Conservation (phyloP, 352 stramenopile species). For the Phytophthora fragariae region DNA sequence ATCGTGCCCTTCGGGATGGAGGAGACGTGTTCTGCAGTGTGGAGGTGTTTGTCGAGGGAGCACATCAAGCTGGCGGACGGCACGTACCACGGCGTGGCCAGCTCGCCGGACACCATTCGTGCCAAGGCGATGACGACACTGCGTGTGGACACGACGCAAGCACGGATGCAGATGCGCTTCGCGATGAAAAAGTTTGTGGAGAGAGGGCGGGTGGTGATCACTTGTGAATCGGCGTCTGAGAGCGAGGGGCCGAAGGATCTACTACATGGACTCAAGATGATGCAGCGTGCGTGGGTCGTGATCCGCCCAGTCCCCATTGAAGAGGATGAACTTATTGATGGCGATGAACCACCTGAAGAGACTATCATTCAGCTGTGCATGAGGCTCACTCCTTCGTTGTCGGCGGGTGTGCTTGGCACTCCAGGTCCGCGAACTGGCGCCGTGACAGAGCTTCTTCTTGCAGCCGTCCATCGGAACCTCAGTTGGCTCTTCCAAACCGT, state of each 20-base stretch:
- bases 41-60: constrained; percentile 43
- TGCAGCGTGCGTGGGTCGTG: constrained; percentile 54
- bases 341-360: constrained; percentile 20
- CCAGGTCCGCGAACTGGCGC: constrained; percentile 37
- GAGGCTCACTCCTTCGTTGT: constrained; percentile 53
- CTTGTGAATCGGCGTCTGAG: constrained; percentile 39
- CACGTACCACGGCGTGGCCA: constrained; percentile 45
- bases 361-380: constrained; percentile 66
- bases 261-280: constrained; percentile 46
- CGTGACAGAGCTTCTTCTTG: constrained; percentile 59
- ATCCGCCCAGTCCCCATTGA: constrained; percentile 35
- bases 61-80: constrained; percentile 49
- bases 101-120: constrained; percentile 42
- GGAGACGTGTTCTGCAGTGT: constrained; percentile 46
- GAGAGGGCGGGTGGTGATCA: constrained; percentile 33
- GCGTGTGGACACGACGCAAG: constrained; percentile 35
- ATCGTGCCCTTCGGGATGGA: constrained; percentile 54
- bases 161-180: constrained; percentile 46
- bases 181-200: constrained; percentile 51
- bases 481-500: constrained; percentile 57
- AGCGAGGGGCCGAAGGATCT: constrained; percentile 46
- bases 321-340: constrained; percentile 2
- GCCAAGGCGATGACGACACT: constrained; percentile 58
- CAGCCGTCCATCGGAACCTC: constrained; percentile 54
- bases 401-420: constrained; percentile 21